Percentiles rank a stretch among this genome's conserved stretches.
These are phyloP conservation scores for Cantharellus anzutake DNA, from an alignment of 768 basidiomycete genomes.

Conservation along the genomic window DNA sequence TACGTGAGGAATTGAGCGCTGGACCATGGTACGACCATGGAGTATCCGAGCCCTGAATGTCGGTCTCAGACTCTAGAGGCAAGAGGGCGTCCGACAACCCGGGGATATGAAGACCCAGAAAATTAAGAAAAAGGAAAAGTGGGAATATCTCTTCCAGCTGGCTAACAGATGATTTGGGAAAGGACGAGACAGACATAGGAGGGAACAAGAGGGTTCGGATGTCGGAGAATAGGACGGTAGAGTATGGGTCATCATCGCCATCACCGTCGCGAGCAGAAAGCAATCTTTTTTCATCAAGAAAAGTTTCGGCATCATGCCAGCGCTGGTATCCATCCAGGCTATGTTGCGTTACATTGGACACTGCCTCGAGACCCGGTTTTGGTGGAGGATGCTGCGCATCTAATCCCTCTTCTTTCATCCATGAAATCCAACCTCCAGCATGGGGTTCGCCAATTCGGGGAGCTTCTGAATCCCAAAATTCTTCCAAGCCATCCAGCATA, in stretches of 20 bases:
- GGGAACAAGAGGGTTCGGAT: slow-evolving; percentile 37
- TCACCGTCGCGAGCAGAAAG: slow-evolving; percentile 39
- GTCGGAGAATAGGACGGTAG: slow-evolving; percentile 54
- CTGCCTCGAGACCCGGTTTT: neutral
- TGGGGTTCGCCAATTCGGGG: slow-evolving; percentile 53
- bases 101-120: slow-evolving; percentile 53
- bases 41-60: neutral
- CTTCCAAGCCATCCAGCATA: slow-evolving; percentile 43
- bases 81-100: slow-evolving; percentile 23
- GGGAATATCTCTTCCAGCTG: slow-evolving; percentile 30
- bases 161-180: slow-evolving; percentile 9
- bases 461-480: slow-evolving; percentile 69
- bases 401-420: slow-evolving; percentile 21
- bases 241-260: slow-evolving; percentile 46
- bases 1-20: neutral
- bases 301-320: slow-evolving; percentile 44
- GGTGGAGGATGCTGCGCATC: neutral
- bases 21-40: neutral
- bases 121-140: slow-evolving; percentile 48
- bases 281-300: slow-evolving; percentile 24
- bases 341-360: neutral
- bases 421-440: slow-evolving; percentile 50
- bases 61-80: neutral
- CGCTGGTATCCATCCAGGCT: slow-evolving; percentile 39
- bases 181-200: neutral